Evolutionary conservation across 164 flowering plant species (phyloP), one percentile per base, ranked within the genome.

Genomic region (Dillenia turbinata): DNA sequence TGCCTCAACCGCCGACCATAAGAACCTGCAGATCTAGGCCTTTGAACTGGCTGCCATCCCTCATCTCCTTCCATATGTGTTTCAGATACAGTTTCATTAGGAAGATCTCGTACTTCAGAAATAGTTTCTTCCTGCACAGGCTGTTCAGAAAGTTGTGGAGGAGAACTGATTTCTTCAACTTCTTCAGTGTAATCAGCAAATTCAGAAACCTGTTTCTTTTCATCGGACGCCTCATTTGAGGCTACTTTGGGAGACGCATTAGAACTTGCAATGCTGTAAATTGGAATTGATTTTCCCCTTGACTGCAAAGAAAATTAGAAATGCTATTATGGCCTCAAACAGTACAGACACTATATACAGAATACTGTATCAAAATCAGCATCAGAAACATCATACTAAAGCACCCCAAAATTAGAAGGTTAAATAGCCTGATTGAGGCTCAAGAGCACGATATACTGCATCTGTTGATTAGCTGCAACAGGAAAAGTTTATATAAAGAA

Each of bases 41-140:
- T 79, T 72, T 89, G 98, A 71, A 89, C 99, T 48, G 95, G 80
- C 71, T 91, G 97, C 99, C 99, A 94, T 44, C 97, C 97, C 64
- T 94, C 97, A 63, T 94, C 99, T 66, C 87, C 93, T 64, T 85
- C 99, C 66, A 77, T 69, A 60, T 72, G 79, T 60, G 73, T 45
- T 78, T 82, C 91, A 56, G 80, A 62, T 24, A 50, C 62, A 57
- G 66, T 57, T 63, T 77, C 84, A 67, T 59, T 65, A 9, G 63
- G 57, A 69, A 46, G 26, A 48, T 46, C 59, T 26, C 64, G 66
- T 19, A 59, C 71, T 67, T 72, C 72, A 45, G 66, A 76, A 26
- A 48, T 47, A 64, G 63, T 14, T 60, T 78, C 83, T 44, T 83
- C 79, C 26, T 64, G 52, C 48, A 69, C 63, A 58, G 66, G 64